phyloP scores from a whole-genome alignment of 176 grass and related monocot genomes.

The Oryza brachyantha region DNA sequence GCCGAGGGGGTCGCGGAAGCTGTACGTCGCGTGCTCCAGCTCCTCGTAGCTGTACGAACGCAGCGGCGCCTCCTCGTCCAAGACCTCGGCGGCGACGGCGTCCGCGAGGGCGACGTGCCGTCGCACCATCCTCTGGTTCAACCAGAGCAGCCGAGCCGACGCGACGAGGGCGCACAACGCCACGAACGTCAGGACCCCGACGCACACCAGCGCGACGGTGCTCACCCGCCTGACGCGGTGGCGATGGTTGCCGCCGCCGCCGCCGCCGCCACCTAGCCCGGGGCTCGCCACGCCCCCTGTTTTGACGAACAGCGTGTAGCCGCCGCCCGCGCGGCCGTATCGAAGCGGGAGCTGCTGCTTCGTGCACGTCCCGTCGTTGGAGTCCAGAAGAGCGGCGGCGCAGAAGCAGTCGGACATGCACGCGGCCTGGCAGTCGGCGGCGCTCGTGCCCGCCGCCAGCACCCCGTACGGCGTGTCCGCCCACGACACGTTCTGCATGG shows the following conservation, averaged over 20 bases:
- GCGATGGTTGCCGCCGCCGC: not conserved
- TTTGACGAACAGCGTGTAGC: slow-evolving; percentile 41
- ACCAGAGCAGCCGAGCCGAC: slow-evolving; percentile 21
- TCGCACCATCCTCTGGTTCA: not conserved
- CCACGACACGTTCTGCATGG: slow-evolving; percentile 37
- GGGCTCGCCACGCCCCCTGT: not conserved
- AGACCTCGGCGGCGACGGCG: not conserved
- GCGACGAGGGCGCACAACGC: not conserved
- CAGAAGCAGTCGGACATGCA: slow-evolving; percentile 47
- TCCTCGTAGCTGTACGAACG: slow-evolving; percentile 38
- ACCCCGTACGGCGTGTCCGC: slow-evolving; percentile 25
- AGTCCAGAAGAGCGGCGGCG: slow-evolving; percentile 26
- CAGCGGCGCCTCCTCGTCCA: slow-evolving; percentile 18
- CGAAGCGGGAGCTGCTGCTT: slow-evolving; percentile 31
- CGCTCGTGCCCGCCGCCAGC: slow-evolving; percentile 23
- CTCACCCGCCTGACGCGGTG: not conserved
- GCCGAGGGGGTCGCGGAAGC: slow-evolving; percentile 49
- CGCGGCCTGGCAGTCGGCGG: slow-evolving; percentile 33
- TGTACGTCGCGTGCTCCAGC: slow-evolving; percentile 41
- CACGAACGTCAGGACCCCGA: not conserved
- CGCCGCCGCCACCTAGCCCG: too few relatives aligned
- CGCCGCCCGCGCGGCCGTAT: slow-evolving; percentile 10
- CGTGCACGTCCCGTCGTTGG: slow-evolving; percentile 33
- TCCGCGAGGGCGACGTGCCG: slow-evolving; percentile 14
- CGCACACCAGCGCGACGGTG: slow-evolving; percentile 19